These are phyloP conservation scores for Amanita subjunquillea DNA, from an alignment of 768 basidiomycete genomes.

Conservation along the genomic window DNA sequence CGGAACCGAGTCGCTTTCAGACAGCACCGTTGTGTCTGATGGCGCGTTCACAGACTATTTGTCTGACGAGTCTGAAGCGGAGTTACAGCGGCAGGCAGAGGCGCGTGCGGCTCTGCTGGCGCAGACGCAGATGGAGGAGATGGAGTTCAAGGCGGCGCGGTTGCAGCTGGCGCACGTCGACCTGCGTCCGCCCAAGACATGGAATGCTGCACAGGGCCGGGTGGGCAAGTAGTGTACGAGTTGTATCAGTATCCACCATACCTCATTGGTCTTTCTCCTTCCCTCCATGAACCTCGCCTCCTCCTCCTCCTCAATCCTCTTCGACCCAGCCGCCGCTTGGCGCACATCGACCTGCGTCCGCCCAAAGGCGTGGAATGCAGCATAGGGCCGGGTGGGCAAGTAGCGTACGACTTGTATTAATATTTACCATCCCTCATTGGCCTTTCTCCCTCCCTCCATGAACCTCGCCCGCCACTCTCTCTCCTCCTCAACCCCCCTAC, in stretches of 20 bases:
- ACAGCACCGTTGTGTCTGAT: slow-evolving; percentile 75
- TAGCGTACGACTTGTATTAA: neutral
- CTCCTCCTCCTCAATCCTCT: slow-evolving; percentile 67
- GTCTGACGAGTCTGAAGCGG: slow-evolving; percentile 88
- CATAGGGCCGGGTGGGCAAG: slow-evolving; percentile 9
- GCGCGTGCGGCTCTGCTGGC: slow-evolving; percentile 66
- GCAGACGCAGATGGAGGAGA: slow-evolving; percentile 73
- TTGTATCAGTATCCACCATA: neutral
- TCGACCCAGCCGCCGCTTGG: slow-evolving; percentile 51
- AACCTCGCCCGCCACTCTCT: slow-evolving; percentile 83
- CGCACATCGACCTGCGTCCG: slow-evolving; percentile 61
- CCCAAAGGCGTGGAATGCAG: slow-evolving; percentile 65
- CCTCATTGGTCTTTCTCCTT: neutral
- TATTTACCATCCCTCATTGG: neutral
- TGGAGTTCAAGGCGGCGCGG: slow-evolving; percentile 72
- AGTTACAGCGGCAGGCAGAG: slow-evolving; percentile 80
- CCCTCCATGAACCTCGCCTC: slow-evolving; percentile 72
- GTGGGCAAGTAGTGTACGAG: neutral
- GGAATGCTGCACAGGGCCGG: slow-evolving; percentile 41
- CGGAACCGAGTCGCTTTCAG: slow-evolving; percentile 53
- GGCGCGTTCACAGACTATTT: slow-evolving; percentile 86
- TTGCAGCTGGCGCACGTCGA: slow-evolving; percentile 69
- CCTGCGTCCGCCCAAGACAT: slow-evolving; percentile 66
- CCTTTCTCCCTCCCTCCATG: slow-evolving; percentile 30
- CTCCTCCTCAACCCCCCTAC: slow-evolving; percentile 62